Base-by-base conservation (phyloP, 176 grass and related monocot species). In the Chloris gayana region DNA sequence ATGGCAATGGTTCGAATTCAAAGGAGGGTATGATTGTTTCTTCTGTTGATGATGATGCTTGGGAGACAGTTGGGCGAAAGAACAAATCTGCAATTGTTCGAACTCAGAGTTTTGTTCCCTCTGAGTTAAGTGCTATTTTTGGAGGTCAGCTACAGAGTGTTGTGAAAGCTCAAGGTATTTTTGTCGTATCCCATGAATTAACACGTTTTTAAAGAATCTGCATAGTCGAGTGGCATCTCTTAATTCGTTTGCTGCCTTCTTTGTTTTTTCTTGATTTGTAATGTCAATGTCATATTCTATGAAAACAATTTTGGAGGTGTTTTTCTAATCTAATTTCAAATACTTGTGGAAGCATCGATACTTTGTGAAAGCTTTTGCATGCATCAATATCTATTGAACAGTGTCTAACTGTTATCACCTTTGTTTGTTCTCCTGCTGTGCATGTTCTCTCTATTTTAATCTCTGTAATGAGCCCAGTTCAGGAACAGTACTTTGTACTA, bases 51-150 rank as follows among this genome's bases (percentile, higher is more conserved):
- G 95, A 98, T 35, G 96, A 99, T 80, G 92, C 88, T 73, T 99
- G 96, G 96, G 96, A 99, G 78, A 99, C 96, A 59, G 96, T 99
- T 88, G 96, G 96, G 34, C 85, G 59, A 30, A 99, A 99, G 79
- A 99, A 99, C 73, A 99, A 95, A 72, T 95, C 96, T 65, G 92
- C 92, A 22, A 80, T 99, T 66, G 86, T 88, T 75, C 95, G 96
- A 84, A 95, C 90, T 70, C 96, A 99, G 79, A 99, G 75, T 69
- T 93, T 99, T 72, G 46, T 89, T 39, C 92, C 92, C 64, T 99
- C 96, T 4, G 88, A 89, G 76, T 70, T 99, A 84, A 99, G 84
- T 91, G 86, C 79, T 83, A 99, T 99, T 84, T 99, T 99, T 88
- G 96, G 96, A 38, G 96, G 96, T 49, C 84, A 99, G 80, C 85